Percentiles rank a stretch among this genome's conserved stretches.
Evolutionary conservation across 768 basidiomycete species (phyloP).

Genomic region (Butyriboletus loyo): DNA sequence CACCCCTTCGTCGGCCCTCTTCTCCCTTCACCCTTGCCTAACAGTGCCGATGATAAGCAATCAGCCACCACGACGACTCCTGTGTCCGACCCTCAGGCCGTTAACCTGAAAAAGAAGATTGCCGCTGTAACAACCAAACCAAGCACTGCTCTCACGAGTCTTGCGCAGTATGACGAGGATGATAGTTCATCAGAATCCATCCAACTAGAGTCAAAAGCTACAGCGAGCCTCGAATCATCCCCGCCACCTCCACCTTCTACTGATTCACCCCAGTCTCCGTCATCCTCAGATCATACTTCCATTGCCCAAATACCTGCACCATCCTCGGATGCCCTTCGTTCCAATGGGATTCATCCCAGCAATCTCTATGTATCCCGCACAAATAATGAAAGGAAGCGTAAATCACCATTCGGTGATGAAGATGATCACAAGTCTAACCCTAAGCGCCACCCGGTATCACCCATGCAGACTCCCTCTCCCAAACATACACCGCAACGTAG

Average conservation of each 20-base stretch:
- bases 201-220: slow-evolving; percentile 15
- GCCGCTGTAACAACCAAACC: slow-evolving; percentile 33
- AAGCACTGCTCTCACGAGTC: slow-evolving; percentile 36
- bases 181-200: slow-evolving; percentile 27
- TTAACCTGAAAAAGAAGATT: slow-evolving; percentile 52
- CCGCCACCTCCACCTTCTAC: slow-evolving; percentile 34
- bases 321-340: slow-evolving; percentile 21
- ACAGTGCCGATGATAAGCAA: slow-evolving; percentile 12
- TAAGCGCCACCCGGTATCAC: slow-evolving; percentile 19
- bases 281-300: slow-evolving; percentile 30
- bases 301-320: slow-evolving; percentile 14
- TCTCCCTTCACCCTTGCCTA: slow-evolving; percentile 47
- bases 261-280: slow-evolving; percentile 30
- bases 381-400: slow-evolving; percentile 38
- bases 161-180: slow-evolving; percentile 43
- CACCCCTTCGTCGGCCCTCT: slow-evolving; percentile 64
- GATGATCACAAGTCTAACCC: slow-evolving; percentile 20
- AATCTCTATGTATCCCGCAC: slow-evolving; percentile 37
- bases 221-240: slow-evolving; percentile 23
- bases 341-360: slow-evolving; percentile 30
- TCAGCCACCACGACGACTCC: slow-evolving; percentile 10
- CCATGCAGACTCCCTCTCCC: slow-evolving; percentile 22
- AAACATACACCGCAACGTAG: slow-evolving; percentile 22
- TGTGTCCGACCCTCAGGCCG: slow-evolving; percentile 50
- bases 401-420: slow-evolving; percentile 35